Conservation (phyloP, 768 basidiomycete species). For the Pleurotus tuoliensis region DNA sequence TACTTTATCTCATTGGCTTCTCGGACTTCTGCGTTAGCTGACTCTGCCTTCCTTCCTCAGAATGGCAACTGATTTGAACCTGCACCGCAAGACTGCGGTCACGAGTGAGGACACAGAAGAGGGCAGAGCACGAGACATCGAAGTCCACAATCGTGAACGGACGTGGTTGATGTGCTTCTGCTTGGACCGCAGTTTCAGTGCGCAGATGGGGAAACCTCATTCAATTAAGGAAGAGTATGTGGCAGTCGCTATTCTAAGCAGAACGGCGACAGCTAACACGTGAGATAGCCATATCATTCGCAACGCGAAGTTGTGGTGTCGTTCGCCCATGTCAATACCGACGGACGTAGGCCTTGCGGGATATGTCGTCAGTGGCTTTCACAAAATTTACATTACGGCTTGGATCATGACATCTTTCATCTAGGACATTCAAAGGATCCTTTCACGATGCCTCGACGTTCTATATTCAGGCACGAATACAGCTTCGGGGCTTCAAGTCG, state of each 20-base stretch:
- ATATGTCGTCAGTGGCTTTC: conserved; percentile 59
- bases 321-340: conserved; percentile 56
- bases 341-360: conserved; percentile 68
- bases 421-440: conserved; percentile 83
- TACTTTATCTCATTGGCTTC: conserved; percentile 25
- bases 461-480: conserved; percentile 81
- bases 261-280: conserved; percentile 10
- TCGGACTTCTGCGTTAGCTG: neutral
- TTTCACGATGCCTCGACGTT: conserved; percentile 86
- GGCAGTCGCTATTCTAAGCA: conserved; percentile 4
- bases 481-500: conserved; percentile 75
- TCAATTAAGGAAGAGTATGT: conserved; percentile 91
- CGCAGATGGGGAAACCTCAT: conserved; percentile 96
- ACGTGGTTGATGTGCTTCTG: conserved; percentile 90
- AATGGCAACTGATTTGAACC: conserved; percentile 93
- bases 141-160: conserved; percentile 92
- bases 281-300: conserved; percentile 79
- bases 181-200: conserved; percentile 85
- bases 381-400: too few relatives aligned
- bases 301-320: conserved; percentile 72
- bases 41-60: conserved; percentile 31
- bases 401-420: neutral
- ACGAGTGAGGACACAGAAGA: conserved; percentile 70
- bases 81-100: conserved; percentile 80
- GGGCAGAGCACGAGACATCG: conserved; percentile 70